Evolutionary conservation across 2,329 filamentous ascomycete genomes (phyloP), one percentile per base, ranked within the genome.

Genomic region (Raffaelea ambrosiae): DNA sequence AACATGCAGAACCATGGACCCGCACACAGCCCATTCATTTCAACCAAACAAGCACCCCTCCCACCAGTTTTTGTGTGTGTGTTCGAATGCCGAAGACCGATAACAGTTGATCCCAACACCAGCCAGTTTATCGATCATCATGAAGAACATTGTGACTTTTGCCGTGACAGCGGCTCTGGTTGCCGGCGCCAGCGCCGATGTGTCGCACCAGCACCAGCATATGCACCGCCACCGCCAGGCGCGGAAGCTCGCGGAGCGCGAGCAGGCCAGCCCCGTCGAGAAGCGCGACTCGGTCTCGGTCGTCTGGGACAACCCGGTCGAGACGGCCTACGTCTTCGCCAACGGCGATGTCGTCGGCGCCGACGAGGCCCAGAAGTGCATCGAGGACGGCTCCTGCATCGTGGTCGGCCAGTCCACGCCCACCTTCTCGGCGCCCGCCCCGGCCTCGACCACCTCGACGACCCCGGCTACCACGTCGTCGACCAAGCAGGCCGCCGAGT

Each of bases 361-460:
- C 51, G 66, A 76, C 0, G 76, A 88, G 51, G 88, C 88, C 47
- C 75, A 84, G 67, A 62, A 77, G 48, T 88, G 88, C 54, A 74
- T 97, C 57, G 68, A 75, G 49, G 76, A 83, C 52, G 86, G 88
- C 46, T 76, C 78, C 42, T 93, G 81, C 69, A 72, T 84, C 42
- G 69, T 86, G 43, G 70, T 84, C 41, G 77, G 79, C 55, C 77
- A 80, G 61, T 70, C 74, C 40, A 67, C 67, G 14, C 77, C 77
- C 43, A 73, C 72, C 40, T 77, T 76, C 56, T 63, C 60, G 39
- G 62, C 72, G n/a, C 70, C 69, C 7, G 20, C 52, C 64, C n/a
- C n/a, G n/a, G n/a, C n/a, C 9, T 55, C 65, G 11, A 57, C 57
- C 16, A 49, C 53, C 19, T 50, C 64, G 49, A 59, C 63, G 38